Evolutionary conservation across 2,329 filamentous ascomycete species (phyloP), one percentile per base, ranked within the genome.

Genomic region (Esteya vermicola): DNA sequence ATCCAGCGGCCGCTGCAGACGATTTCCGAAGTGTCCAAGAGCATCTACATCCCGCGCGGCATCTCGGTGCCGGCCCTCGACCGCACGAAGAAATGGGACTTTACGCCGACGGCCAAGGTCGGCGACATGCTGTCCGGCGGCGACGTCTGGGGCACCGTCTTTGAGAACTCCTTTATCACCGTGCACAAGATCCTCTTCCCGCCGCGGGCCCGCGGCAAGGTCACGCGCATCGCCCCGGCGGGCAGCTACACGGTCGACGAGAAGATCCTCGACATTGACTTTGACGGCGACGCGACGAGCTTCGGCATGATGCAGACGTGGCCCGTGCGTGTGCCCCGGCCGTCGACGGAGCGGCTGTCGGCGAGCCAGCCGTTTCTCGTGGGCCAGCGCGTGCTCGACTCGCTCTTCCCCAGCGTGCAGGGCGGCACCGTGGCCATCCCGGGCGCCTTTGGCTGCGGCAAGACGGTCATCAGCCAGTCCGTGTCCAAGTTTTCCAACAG

Each of bases 401-500:
- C 91, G 48, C 76, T 98, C 35, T 98, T 95, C 70, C 91, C 91
- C 40, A 81, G 82, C 68, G 91, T 98, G 9, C 86, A 93, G 66
- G 91, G 91, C 61, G 91, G 91, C 58, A 98, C 91, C 33, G 86
- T 96, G 50, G 93, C 89, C 57, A 98, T 98, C 56, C 91, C 91
- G 21, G 91, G 91, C 58, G 91, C 91, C 63, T 98, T 98, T 59
- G 91, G 91, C 49, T 98, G 91, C 56, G 91, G 91, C 57, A 98
- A 98, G 78, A 98, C 91, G 54, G 91, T 98, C 67, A 98, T 98
- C 64, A 88, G 81, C 55, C 91, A 98, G 67, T 93, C 85, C 45
- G 82, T 98, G 48, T 98, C 91, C 62, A 98, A 98, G 67, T 98
- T 98, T 70, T 98, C 91, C 57, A 98, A 98, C 78, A 91, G 83